These are phyloP conservation scores for Rhodotorula sp. DNA, from an alignment of 1,284 basidiomycete genomes.

Conservation along the genomic window DNA sequence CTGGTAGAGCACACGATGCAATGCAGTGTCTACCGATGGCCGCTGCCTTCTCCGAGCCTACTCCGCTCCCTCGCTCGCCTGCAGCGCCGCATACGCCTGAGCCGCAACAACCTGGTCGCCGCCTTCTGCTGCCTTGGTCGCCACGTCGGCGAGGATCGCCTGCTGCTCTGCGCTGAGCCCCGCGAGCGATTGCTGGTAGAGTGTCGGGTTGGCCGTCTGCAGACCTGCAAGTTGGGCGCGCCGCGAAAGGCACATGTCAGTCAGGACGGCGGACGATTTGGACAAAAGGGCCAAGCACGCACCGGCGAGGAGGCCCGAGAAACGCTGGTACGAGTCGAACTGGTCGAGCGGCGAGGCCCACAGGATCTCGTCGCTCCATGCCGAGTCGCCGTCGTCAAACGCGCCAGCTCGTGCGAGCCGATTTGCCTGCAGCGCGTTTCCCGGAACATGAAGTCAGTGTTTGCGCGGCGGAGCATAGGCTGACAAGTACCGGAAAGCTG, in stretches of 20 bases:
- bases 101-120: conserved; percentile 24
- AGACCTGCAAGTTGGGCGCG: conserved; percentile 14
- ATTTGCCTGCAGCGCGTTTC: not conserved
- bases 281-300: not conserved
- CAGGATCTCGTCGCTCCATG: conserved; percentile 46
- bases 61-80: conserved; percentile 7
- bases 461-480: not conserved
- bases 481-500: too few species aligned
- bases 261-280: too few species aligned
- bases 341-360: conserved; percentile 48
- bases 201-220: conserved; percentile 14
- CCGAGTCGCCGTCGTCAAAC: conserved; percentile 34
- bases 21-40: not conserved
- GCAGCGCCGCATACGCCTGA: conserved; percentile 9
- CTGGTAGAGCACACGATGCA: not conserved
- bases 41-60: not conserved
- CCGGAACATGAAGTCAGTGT: not conserved
- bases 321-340: conserved; percentile 45
- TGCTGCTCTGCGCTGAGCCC: conserved; percentile 20
- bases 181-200: conserved; percentile 27
- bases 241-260: not conserved
- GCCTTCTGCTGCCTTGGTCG: conserved; percentile 27
- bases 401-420: conserved; percentile 24
- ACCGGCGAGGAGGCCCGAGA: conserved; percentile 41
- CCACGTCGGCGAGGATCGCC: conserved; percentile 21